phyloP scores from a whole-genome alignment of 2,329 filamentous ascomycete species.

The Sarocladium brachiariae region DNA sequence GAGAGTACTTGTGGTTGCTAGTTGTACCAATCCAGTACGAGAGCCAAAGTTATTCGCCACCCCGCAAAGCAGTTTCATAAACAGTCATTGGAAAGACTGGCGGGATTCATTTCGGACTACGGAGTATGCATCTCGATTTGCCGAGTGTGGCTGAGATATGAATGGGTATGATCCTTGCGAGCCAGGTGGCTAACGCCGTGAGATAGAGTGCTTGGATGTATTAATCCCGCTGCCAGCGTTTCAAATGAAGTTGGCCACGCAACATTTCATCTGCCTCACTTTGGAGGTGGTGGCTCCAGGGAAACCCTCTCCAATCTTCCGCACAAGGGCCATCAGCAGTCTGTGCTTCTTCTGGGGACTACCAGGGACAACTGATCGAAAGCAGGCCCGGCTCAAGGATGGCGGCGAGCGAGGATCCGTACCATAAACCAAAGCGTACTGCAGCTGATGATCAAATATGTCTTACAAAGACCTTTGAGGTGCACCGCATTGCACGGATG shows the following conservation, averaged over 20 bases:
- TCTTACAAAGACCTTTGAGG: too few relatives aligned
- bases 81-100: neutral
- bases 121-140: neutral
- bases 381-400: too few relatives aligned
- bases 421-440: neutral
- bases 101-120: neutral
- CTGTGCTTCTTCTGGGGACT: too few relatives aligned
- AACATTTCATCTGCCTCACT: neutral
- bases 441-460: neutral
- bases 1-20: too few relatives aligned
- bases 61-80: neutral
- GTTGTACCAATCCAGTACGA: too few relatives aligned
- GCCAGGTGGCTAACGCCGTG: conserved; percentile 4
- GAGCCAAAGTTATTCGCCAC: neutral
- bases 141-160: neutral
- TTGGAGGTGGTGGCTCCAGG: too few relatives aligned
- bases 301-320: too few relatives aligned
- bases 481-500: neutral
- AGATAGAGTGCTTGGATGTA: neutral
- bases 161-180: conserved; percentile 1
- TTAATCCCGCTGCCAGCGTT: conserved; percentile 7
- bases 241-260: conserved; percentile 3
- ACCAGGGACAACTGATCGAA: too few relatives aligned
- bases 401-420: neutral
- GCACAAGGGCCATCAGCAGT: too few relatives aligned